Evolutionary conservation across 805 yeast species (phyloP), one percentile per base, ranked within the genome.

Genomic region (Wickerhamiella dianesei): DNA sequence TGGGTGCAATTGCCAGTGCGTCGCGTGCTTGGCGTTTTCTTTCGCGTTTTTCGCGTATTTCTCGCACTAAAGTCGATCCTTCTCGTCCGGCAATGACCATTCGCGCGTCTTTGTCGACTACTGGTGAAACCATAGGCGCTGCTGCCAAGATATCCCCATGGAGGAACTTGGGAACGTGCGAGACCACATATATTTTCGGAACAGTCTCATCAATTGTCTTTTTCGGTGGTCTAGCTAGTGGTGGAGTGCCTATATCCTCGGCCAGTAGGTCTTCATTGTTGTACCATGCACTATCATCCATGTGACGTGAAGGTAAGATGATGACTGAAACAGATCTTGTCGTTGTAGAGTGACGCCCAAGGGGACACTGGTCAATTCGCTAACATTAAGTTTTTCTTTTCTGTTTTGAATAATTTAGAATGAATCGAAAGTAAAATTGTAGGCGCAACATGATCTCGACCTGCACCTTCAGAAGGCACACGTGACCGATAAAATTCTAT

Each of bases 31-130:
- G 47, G 8, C 25, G 25, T 12, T 22, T 37, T 3, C 43, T 32
- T 22, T 44, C 47, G 12, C 29, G 19, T 29, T 37, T 18, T 3
- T 19, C 17, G 17, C 43, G 18, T 5, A 22, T 35, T 12, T 21
- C 17, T 52, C 8, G 71, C 64, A 55, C 73, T 3, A 47, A 40
- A 22, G n/a, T 8, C 13, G 41, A 39, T 18, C 47, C 47, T 13
- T 17, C 36, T 3, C 41, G 32, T 14, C 37, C 47, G 3, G 43
- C 32, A 5, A 19, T 12, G 21, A 41, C 47, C 43, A 44, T 19
- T 2, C 43, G 47, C 8, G 37, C 22, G 17, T 44, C 37, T 2
- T 40, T 32, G 37, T 44, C 47, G 12, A 16, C 22, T 4, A 44
- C 47, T 6, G 47, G 47, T 3, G 43, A 22, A n/a, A 44, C 43